phyloP scores from a whole-genome alignment of 2,329 filamentous ascomycete genomes.

The Paramyrothecium roridum region DNA sequence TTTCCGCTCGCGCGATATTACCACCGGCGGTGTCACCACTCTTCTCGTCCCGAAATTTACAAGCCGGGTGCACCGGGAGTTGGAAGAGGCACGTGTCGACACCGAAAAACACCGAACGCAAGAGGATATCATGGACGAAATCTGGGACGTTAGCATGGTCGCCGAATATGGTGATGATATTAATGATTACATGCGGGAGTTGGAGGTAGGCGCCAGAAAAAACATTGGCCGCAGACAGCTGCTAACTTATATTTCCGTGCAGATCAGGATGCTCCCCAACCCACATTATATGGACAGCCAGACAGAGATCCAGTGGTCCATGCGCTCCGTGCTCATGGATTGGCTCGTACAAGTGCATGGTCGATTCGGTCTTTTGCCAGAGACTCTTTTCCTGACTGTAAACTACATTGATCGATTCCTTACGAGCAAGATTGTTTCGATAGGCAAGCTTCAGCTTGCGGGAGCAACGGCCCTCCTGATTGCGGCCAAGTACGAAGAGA shows the following conservation, averaged over 20 bases:
- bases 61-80: conserved; percentile 66
- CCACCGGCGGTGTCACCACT: conserved; percentile 46
- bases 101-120: conserved; percentile 66
- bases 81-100: conserved; percentile 61
- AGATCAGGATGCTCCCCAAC: conserved; percentile 81
- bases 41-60: conserved; percentile 72
- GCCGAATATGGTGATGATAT: conserved; percentile 96
- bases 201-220: conserved; percentile 65
- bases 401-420: conserved; percentile 98
- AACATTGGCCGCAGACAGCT: conserved; percentile 7
- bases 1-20: conserved; percentile 65
- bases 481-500: conserved; percentile 97
- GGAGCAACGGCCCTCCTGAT: conserved; percentile 95
- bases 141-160: conserved; percentile 95
- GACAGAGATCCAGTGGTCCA: conserved; percentile 97
- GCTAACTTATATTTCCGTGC: conserved; percentile 14
- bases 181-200: conserved; percentile 83
- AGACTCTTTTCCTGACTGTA: conserved; percentile 90
- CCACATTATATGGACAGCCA: conserved; percentile 96
- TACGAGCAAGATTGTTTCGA: conserved; percentile 88
- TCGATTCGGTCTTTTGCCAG: conserved; percentile 85
- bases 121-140: conserved; percentile 84
- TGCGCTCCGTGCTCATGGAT: conserved; percentile 95
- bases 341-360: conserved; percentile 97
- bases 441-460: conserved; percentile 92